These are phyloP conservation scores for Penicillium coffeae DNA, from an alignment of 495 filamentous ascomycete genomes.

Conservation along the genomic window DNA sequence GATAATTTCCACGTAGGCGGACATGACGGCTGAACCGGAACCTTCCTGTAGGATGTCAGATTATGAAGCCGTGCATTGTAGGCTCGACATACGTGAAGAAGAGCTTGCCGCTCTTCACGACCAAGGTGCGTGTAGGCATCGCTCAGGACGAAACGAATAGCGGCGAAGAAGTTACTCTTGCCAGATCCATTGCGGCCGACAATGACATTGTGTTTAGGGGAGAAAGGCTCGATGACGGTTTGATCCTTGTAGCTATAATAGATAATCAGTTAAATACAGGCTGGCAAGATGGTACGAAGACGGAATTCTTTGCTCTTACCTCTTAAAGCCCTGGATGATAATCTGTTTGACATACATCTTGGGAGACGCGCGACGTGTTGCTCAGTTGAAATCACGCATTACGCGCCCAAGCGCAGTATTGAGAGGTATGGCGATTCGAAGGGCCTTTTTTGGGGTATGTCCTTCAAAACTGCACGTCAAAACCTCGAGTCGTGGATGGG, in stretches of 20 bases:
- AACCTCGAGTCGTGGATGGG: neutral
- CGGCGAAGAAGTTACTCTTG: conserved; percentile 99
- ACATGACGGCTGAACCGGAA: conserved; percentile 96
- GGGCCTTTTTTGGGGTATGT: neutral
- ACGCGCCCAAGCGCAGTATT: conserved; percentile 26
- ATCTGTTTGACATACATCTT: conserved; percentile 99
- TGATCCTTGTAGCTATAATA: conserved; percentile 97
- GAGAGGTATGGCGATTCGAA: neutral
- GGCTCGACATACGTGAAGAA: conserved; percentile 65
- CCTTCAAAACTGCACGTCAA: neutral
- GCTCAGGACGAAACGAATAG: conserved; percentile 96
- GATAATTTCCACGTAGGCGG: conserved; percentile 96
- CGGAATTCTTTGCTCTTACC: conserved; percentile 48
- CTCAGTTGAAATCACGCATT: conserved; percentile 32
- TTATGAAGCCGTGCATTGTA: neutral
- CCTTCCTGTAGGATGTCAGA: conserved; percentile 62
- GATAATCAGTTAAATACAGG: neutral
- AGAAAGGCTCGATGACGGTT: conserved; percentile 97
- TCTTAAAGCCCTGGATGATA: conserved; percentile 99
- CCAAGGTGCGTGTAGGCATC: conserved; percentile 97
- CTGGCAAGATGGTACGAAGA: no score
- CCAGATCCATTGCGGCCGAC: conserved; percentile 98
- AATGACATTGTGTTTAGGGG: conserved; percentile 96
- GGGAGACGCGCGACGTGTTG: conserved; percentile 35
- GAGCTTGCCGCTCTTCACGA: conserved; percentile 89